Evolutionary conservation across 2,329 filamentous ascomycete genomes (phyloP).

Genomic region (Sporothrix euskadiensis): DNA sequence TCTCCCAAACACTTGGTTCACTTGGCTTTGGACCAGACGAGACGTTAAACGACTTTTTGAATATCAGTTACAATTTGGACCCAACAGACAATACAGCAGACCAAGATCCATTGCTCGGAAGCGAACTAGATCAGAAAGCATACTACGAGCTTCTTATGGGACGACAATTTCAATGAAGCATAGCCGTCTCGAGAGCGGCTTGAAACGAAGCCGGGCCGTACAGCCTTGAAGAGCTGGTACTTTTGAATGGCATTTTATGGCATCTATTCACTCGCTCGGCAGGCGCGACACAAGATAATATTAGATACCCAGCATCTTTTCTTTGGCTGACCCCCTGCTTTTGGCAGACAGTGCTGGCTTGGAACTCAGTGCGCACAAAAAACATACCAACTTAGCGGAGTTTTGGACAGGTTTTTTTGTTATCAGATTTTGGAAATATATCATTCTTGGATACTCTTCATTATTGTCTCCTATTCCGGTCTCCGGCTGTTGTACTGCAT

Average conservation of each 20-base stretch:
- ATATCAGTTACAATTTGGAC: constrained; percentile 42
- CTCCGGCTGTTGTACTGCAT: not conserved
- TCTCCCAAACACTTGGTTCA: constrained; percentile 41
- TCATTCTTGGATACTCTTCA: not conserved
- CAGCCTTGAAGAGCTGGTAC: not conserved
- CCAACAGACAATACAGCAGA: constrained; percentile 36
- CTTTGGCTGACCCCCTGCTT: not conserved
- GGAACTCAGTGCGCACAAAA: not conserved
- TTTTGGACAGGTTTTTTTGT: not conserved
- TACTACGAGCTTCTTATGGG: constrained; percentile 46
- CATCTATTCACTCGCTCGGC: not conserved
- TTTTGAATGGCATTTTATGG: not conserved
- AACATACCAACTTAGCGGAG: not conserved
- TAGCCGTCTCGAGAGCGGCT: not conserved
- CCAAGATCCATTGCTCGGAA: constrained; percentile 38
- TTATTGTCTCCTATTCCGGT: not conserved
- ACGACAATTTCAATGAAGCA: constrained; percentile 29
- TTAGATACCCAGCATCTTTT: not conserved
- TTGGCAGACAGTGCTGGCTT: not conserved
- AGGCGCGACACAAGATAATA: not conserved
- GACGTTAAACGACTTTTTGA: constrained; percentile 43
- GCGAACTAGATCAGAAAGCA: constrained; percentile 42
- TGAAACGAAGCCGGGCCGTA: not conserved
- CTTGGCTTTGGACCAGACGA: constrained; percentile 44
- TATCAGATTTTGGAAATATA: not conserved